Base-by-base conservation (phyloP, 164 flowering plant genomes). In the Cinnamomum micranthum region DNA sequence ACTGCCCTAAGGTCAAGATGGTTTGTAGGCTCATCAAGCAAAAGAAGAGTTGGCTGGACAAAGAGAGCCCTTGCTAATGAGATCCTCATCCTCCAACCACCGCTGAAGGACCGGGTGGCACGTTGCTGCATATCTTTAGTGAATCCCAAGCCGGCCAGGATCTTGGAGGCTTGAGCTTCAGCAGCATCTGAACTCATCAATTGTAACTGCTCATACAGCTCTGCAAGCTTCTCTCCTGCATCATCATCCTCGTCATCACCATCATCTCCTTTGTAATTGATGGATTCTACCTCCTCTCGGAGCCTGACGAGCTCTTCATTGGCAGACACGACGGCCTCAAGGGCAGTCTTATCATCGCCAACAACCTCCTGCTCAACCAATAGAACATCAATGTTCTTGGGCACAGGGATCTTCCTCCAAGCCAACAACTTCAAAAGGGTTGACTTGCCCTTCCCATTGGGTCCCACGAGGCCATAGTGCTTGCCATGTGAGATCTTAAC, bases 71-170 rank as follows among this genome's bases (percentile, higher is more conserved):
- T 80, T 31, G 97, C 95, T 75, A 92, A 76, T 27, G 92, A 91
- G 24, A 92, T 92, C 77, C 95, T 88, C 97, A 91, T 92, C 75
- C 97, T 90, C 97, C 97, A 91, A 14, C 97, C 95, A 76, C 97
- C 95, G 81, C 95, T 91, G 73, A 92, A 92, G 13, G 92, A 89
- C 71, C 59, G 62, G 23, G 80, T 77, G 22, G 76, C 62, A 1
- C 92, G 89, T 7, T 58, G 81, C 71, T 91, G 97, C 97, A 92
- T 92, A 6, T 86, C 87, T 74, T 88, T 87, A 1, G 91, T 88
- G 78, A 92, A 92, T 31, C 97, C 97, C 83, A 92, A 78, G 6
- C 95, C 95, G 68, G 91, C 91, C 59, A 92, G 90, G 78, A 92
- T 92, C 79, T 90, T 91, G 7, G 95, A 89, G 51, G 95, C 97